Evolutionary conservation across 2,329 filamentous ascomycete species (phyloP), one percentile per base, ranked within the genome.

Genomic region (Stachybotrys echinatus): DNA sequence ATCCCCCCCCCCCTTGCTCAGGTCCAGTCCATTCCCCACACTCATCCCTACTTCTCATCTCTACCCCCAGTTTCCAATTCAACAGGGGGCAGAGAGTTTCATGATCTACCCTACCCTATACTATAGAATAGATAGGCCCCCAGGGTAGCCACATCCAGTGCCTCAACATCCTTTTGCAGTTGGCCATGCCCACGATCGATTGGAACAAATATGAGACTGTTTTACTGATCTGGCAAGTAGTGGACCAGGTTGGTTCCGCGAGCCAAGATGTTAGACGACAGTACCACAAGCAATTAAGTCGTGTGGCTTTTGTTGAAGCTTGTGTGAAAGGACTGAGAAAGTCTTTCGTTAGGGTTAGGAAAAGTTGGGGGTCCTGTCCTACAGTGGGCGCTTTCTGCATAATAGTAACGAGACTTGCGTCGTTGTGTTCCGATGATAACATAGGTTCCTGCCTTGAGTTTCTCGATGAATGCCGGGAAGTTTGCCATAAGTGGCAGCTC

Each of bases 151-250:
- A 61, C 1, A 61, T 83, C 8, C 77, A 81, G 47, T 85, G 80
- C 76, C 57, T 68, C 8, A 85, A 83, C 48, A 74, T 86, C 3
- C 58, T 81, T 0, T 57, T 68, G 1, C 74, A 84, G 55, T 60
- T 86, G 3, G 61, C 64, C 0, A 64, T 67, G 1, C 73, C 76
- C 0, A 65, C 66, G 2, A 48, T 86, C 0, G 74, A 80, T 42
- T 74, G 81, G 38, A 75, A 73, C 12, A 74, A 75, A 40, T 50
- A 65, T 1, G 75, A 80, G 40, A 76, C 77, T 0, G 64, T 64
- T 6, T 54, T 74, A 2, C 57, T 83, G 0, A 48, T 84, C 1
- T 57, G 72, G 2, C 81, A 86, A 52, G 65, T 70, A 1, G 65
- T 73, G 12, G 68, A 72, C 53, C 74, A 83, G 60, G 68, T 68